A percentile compares a stretch with the other conserved stretches of the same genome.
Evolutionary conservation across 2,329 filamentous ascomycete genomes (phyloP).

Genomic region (Fusarium musae): DNA sequence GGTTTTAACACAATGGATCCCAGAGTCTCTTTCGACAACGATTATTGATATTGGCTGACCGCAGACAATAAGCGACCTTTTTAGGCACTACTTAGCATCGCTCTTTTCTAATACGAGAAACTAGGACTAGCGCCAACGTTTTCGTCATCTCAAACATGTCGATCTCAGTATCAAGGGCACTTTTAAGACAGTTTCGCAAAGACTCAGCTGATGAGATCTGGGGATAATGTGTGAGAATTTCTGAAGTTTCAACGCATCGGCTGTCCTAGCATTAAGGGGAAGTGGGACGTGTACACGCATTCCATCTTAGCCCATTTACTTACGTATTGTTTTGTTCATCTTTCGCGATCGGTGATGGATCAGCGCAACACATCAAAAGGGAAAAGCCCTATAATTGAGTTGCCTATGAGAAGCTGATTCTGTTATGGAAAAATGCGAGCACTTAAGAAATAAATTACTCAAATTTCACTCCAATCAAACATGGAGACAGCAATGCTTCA

Average conservation of each 20-base stretch:
- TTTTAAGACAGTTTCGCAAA: background rate
- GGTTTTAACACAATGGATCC: no score
- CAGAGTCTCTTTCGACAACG: background rate
- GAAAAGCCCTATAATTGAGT: background rate
- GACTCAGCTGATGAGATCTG: background rate
- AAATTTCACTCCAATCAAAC: background rate
- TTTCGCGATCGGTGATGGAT: background rate
- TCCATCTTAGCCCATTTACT: background rate
- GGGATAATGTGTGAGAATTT: background rate
- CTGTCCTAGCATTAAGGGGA: background rate
- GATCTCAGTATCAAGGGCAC: background rate
- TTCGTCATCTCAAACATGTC: background rate
- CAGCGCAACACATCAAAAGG: background rate
- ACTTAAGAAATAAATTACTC: background rate
- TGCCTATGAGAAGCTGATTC: background rate
- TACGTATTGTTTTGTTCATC: background rate
- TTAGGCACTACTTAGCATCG: background rate
- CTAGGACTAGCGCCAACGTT: background rate
- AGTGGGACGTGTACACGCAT: background rate
- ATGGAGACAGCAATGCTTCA: background rate
- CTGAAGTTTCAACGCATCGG: fast-evolving
- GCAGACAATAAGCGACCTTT: background rate
- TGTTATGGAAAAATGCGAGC: background rate
- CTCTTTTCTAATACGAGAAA: background rate
- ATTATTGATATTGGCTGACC: background rate